A percentile compares a stretch with the other conserved stretches of the same genome.
phyloP scores from a whole-genome alignment of 768 basidiomycete genomes.

The Serpula lacrymans region DNA sequence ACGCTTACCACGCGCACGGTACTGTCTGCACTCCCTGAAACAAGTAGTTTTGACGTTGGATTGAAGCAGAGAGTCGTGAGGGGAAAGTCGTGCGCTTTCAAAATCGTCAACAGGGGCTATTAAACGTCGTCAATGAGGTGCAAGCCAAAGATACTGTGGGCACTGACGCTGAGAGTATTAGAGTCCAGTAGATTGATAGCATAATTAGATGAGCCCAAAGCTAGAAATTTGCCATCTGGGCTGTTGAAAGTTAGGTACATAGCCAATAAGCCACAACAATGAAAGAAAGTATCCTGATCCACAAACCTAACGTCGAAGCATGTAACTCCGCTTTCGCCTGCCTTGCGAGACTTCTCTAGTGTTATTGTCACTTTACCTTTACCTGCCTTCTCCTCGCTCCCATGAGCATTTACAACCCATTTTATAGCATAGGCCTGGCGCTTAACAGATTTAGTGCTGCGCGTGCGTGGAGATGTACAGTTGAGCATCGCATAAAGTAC shows the following conservation, averaged over 20 bases:
- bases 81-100: conserved; percentile 94
- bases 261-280: conserved; percentile 4
- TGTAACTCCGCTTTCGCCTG: conserved; percentile 78
- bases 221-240: conserved; percentile 75
- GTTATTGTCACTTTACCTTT: conserved; percentile 57
- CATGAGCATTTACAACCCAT: conserved; percentile 71
- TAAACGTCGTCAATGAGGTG: conserved; percentile 1
- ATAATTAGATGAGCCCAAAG: conserved; percentile 84
- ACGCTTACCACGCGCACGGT: conserved; percentile 77
- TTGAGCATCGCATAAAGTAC: conserved; percentile 73
- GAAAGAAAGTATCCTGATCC: no score
- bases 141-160: conserved; percentile 1
- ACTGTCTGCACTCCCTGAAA: conserved; percentile 91
- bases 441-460: conserved; percentile 48
- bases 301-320: conserved; percentile 84
- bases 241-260: conserved; percentile 36
- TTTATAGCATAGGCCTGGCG: conserved; percentile 64
- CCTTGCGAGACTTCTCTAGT: conserved; percentile 61
- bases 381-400: conserved; percentile 66
- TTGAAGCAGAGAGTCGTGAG: conserved; percentile 89
- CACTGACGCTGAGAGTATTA: conserved; percentile 66
- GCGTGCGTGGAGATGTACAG: conserved; percentile 55
- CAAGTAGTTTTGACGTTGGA: conserved; percentile 71
- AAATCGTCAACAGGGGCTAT: conserved; percentile 84
- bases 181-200: conserved; percentile 84